Percentiles rank a stretch among this genome's conserved stretches.
Evolutionary conservation across 441 rosid genomes (phyloP).

Genomic region (Mallotus repandus): DNA sequence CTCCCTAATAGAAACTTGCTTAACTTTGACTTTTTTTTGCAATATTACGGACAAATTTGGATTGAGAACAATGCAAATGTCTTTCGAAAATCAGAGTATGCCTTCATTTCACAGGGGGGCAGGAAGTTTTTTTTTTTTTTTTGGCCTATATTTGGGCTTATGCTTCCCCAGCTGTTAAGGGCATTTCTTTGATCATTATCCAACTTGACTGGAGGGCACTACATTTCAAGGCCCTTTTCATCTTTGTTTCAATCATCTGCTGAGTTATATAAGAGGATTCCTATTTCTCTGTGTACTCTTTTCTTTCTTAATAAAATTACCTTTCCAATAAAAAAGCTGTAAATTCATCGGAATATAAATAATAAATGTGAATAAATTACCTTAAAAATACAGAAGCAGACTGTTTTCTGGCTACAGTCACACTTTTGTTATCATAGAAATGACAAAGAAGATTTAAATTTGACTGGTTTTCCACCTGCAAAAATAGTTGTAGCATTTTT

Average conservation of each 20-base stretch:
- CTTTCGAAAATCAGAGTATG: background rate
- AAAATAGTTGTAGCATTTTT: slow-evolving; percentile 11
- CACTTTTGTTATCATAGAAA: slow-evolving; percentile 57
- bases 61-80: background rate
- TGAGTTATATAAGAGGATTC: background rate
- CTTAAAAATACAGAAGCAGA: slow-evolving; percentile 70
- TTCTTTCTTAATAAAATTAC: background rate
- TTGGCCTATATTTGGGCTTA: background rate
- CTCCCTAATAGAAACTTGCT: background rate
- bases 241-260: background rate
- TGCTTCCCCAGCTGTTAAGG: background rate
- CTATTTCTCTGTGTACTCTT: background rate
- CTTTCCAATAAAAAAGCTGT: no score
- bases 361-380: slow-evolving; percentile 40
- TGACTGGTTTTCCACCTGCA: slow-evolving; percentile 85
- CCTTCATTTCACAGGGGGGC: background rate
- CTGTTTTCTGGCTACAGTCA: slow-evolving; percentile 59
- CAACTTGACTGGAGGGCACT: background rate
- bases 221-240: background rate
- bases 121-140: background rate
- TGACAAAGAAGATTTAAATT: slow-evolving; percentile 66
- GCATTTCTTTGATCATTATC: background rate
- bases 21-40: background rate
- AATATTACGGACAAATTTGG: background rate
- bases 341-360: background rate